These are phyloP conservation scores for Canna indica DNA, from an alignment of 176 grass and related monocot genomes.

Conservation along the genomic window DNA sequence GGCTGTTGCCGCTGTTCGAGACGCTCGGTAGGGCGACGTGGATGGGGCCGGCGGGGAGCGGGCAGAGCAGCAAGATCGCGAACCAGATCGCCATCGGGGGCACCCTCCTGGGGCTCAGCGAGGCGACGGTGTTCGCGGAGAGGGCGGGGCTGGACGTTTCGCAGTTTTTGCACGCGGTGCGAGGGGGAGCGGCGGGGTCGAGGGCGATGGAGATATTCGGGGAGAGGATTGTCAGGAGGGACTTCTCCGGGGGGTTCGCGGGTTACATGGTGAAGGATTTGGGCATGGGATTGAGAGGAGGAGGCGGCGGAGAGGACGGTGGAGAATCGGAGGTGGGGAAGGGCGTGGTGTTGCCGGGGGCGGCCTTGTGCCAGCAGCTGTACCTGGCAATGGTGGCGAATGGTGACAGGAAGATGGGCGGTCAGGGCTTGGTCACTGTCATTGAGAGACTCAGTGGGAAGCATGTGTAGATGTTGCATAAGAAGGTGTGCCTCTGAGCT, in stretches of 20 bases:
- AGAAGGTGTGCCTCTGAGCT: background rate
- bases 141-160: constrained; percentile 32
- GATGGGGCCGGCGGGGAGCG: constrained; percentile 62
- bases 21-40: constrained; percentile 45
- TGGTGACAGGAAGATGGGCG: constrained; percentile 49
- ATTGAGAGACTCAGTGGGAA: constrained; percentile 63
- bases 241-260: constrained; percentile 42
- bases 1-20: constrained; percentile 54
- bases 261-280: constrained; percentile 83
- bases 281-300: constrained; percentile 62
- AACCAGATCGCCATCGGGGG: constrained; percentile 67
- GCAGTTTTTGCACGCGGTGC: constrained; percentile 41
- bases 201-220: constrained; percentile 70
- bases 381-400: constrained; percentile 67
- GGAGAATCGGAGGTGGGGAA: constrained; percentile 5
- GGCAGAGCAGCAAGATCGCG: constrained; percentile 86
- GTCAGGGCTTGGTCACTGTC: constrained; percentile 58
- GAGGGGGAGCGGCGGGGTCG: constrained; percentile 55
- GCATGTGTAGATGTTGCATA: background rate
- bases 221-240: constrained; percentile 41
- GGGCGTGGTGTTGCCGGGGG: constrained; percentile 42
- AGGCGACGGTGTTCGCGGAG: constrained; percentile 53
- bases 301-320: constrained; percentile 6
- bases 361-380: constrained; percentile 60
- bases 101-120: constrained; percentile 34